Evolutionary conservation across 2,329 filamentous ascomycete genomes (phyloP), one percentile per base, ranked within the genome.

Genomic region (Aureobasidium lini): DNA sequence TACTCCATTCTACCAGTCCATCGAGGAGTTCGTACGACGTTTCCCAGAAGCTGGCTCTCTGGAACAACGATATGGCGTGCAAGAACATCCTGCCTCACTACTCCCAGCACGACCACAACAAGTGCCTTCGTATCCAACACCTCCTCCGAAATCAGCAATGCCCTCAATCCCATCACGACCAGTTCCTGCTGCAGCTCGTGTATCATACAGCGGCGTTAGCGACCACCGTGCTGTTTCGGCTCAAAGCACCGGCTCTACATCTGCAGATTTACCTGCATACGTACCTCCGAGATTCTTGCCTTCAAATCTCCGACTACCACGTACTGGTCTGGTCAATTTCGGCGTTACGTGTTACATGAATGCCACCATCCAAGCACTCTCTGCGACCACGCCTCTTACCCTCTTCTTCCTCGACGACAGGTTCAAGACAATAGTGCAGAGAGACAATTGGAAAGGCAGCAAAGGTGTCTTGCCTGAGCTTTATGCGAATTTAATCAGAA

Each of bases 261-360:
- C 48, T 16, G 64, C 66, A 43, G 70, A 75, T 31, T 67, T 77
- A 9, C 70, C 74, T 8, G 71, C 75, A 15, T 79, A 79, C 61
- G 69, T 79, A 4, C 73, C 77, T 3, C 74, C 75, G 13, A 74
- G 74, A 36, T 73, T 75, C 15, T 70, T 75, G 42, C 72, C 74
- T 4, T 72, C 73, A 28, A 74, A 77, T 39, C 60, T 71, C 15
- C 72, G 75, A 31, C 77, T 84, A 66, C 81, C 85, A n/a, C 77
- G 78, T 37, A 88, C 89, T 10, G 92, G 93, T 0, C 79, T 96
- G 11, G 76, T 84, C 61, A 96, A 96, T 66, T 89, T 90, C 42
- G 84, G 85, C 1, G 86, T 88, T 48, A 92, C 88, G 64, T 96
- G 93, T 71, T 96, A 96, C 69, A 91, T 94, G 79, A 96, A 96